Evolutionary conservation across 2,329 filamentous ascomycete genomes (phyloP).

Genomic region (Fragosphaeria purpurea): DNA sequence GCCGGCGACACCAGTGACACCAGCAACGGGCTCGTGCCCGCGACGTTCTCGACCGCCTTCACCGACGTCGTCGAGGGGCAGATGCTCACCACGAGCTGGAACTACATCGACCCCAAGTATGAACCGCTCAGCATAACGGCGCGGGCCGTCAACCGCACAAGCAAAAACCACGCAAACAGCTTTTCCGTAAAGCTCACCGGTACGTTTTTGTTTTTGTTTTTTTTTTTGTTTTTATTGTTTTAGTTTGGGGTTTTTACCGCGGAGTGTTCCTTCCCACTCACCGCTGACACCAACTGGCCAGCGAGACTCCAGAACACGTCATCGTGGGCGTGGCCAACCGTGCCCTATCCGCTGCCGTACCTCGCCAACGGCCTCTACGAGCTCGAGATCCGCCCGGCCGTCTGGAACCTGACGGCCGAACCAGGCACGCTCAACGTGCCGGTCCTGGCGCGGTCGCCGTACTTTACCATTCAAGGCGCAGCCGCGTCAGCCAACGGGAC

Average conservation of each 20-base stretch:
- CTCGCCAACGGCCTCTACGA: constrained; percentile 17
- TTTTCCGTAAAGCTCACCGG: constrained; percentile 16
- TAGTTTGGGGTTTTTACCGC: no score
- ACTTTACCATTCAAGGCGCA: constrained; percentile 10
- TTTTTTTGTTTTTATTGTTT: no score
- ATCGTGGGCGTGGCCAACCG: constrained; percentile 14
- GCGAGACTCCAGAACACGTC: constrained; percentile 12
- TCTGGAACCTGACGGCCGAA: constrained; percentile 8
- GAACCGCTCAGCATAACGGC: constrained; percentile 17
- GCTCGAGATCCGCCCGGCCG: constrained; percentile 15
- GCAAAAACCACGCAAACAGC: constrained; percentile 8
- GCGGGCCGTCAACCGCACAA: constrained; percentile 16
- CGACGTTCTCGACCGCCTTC: constrained; percentile 19
- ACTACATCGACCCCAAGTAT: constrained; percentile 10
- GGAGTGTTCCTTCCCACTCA: no score
- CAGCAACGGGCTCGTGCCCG: background rate
- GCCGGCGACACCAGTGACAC: no score
- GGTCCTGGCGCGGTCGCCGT: constrained; percentile 15
- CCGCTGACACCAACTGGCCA: background rate
- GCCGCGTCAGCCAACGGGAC: background rate
- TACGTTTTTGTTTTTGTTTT: constrained; percentile 7
- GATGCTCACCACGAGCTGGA: constrained; percentile 15
- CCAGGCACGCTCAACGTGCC: constrained; percentile 8
- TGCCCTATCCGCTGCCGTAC: constrained; percentile 18
- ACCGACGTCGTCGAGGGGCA: constrained; percentile 13